Percentiles rank a stretch among this genome's conserved stretches.
These are phyloP conservation scores for Collybiopsis luxurians DNA, from an alignment of 768 basidiomycete genomes.

Conservation along the genomic window DNA sequence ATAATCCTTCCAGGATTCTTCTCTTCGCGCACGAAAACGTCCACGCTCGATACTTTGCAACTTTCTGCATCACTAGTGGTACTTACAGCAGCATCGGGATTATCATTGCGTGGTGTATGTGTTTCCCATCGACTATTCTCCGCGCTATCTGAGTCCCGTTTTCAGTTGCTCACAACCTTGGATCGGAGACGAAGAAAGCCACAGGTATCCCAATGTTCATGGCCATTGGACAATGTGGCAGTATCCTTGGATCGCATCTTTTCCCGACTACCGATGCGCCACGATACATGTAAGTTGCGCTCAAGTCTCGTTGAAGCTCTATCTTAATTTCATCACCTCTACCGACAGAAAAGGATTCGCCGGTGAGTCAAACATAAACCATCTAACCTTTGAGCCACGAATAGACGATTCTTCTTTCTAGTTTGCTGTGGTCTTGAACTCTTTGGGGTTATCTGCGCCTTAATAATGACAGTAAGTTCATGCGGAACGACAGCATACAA, in stretches of 20 bases:
- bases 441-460: slow-evolving; percentile 50
- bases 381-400: background rate
- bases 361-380: slow-evolving; percentile 27
- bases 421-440: slow-evolving; percentile 53
- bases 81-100: slow-evolving; percentile 77
- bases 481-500: background rate
- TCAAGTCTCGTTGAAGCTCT: background rate
- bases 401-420: slow-evolving; percentile 16
- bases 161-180: slow-evolving; percentile 71
- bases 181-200: slow-evolving; percentile 75
- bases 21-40: slow-evolving; percentile 50
- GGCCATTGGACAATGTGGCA: slow-evolving; percentile 78
- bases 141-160: background rate
- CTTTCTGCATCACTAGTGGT: slow-evolving; percentile 73
- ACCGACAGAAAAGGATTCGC: slow-evolving; percentile 55
- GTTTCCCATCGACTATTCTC: background rate
- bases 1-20: slow-evolving; percentile 41
- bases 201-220: slow-evolving; percentile 77
- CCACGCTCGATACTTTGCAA: slow-evolving; percentile 73
- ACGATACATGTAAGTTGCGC: slow-evolving; percentile 52
- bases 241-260: slow-evolving; percentile 71
- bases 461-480: slow-evolving; percentile 47
- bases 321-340: background rate
- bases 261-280: slow-evolving; percentile 67
- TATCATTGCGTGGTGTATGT: slow-evolving; percentile 75